phyloP scores from a whole-genome alignment of 2,329 filamentous ascomycete genomes.

The Hirsutella minnesotensis region DNA sequence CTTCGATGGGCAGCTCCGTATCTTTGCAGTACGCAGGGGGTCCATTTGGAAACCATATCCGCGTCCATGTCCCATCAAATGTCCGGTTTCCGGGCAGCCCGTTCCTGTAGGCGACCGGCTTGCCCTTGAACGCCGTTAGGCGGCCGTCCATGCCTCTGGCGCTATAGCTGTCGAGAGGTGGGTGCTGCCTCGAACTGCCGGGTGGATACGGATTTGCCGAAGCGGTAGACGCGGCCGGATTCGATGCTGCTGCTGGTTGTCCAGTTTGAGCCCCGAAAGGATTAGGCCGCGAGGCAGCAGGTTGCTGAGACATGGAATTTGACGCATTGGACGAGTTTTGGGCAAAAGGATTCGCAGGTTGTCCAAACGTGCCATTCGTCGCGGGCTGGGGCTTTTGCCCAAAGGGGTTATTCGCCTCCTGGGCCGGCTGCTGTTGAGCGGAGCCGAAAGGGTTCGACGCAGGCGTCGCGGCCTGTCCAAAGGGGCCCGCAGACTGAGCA shows the following conservation, averaged over 20 bases:
- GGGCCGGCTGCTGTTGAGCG: slow-evolving; percentile 7
- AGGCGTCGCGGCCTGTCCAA: slow-evolving; percentile 13
- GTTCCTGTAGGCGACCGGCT: slow-evolving; percentile 46
- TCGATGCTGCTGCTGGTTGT: slow-evolving; percentile 5
- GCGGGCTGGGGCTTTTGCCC: slow-evolving; percentile 11
- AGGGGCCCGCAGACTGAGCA: slow-evolving; percentile 7
- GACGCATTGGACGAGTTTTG: slow-evolving; percentile 2
- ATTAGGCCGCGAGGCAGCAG: slow-evolving; percentile 9
- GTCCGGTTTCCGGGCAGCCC: slow-evolving; percentile 35
- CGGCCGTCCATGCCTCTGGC: slow-evolving; percentile 28
- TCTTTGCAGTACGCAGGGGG: slow-evolving; percentile 51
- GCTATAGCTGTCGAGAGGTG: slow-evolving; percentile 30
- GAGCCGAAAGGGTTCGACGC: slow-evolving; percentile 17
- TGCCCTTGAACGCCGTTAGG: slow-evolving; percentile 50
- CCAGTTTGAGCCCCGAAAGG: slow-evolving; percentile 11
- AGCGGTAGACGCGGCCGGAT: slow-evolving; percentile 1
- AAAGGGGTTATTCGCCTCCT: slow-evolving; percentile 15
- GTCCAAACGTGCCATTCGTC: slow-evolving; percentile 6
- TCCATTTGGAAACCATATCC: slow-evolving; percentile 64
- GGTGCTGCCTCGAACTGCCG: slow-evolving; percentile 30
- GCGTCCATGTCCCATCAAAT: slow-evolving; percentile 44
- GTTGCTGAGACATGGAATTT: slow-evolving; percentile 14
- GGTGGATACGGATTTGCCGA: slow-evolving; percentile 29
- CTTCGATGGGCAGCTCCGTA: slow-evolving; percentile 45
- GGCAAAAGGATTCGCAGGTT: slow-evolving; percentile 4